phyloP scores from a whole-genome alignment of 805 yeast genomes.

The Nakazawaea pomicola region DNA sequence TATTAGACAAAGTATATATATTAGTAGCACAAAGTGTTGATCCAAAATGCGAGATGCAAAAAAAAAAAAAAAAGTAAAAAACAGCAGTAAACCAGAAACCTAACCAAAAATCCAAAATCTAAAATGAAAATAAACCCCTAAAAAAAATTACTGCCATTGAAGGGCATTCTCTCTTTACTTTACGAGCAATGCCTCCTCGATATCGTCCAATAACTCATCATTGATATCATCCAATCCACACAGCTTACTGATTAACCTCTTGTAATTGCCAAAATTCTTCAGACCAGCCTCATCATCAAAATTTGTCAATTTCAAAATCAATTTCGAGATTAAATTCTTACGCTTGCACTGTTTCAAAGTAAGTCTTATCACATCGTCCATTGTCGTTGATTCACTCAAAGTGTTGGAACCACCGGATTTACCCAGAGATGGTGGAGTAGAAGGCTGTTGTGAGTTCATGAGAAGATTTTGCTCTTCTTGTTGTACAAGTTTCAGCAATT shows the following conservation, averaged over 20 bases:
- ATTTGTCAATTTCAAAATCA: slow-evolving; percentile 3
- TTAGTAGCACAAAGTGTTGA: too few relatives aligned
- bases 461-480: slow-evolving; percentile 35
- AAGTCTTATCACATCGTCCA: slow-evolving; percentile 1
- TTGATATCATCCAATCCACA: slow-evolving; percentile 83
- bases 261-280: slow-evolving; percentile 44
- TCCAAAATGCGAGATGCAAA: too few relatives aligned
- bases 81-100: too few relatives aligned
- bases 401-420: too few relatives aligned
- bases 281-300: not conserved
- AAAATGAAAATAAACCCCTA: not conserved
- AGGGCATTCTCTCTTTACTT: slow-evolving; percentile 3
- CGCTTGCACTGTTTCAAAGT: slow-evolving; percentile 11
- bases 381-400: not conserved
- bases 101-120: not conserved
- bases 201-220: slow-evolving; percentile 73
- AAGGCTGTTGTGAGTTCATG: not conserved
- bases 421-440: too few relatives aligned
- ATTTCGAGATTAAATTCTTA: slow-evolving; percentile 8
- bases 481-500: slow-evolving; percentile 53
- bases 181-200: slow-evolving; percentile 39
- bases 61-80: too few relatives aligned
- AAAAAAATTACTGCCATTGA: not conserved
- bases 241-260: slow-evolving; percentile 68
- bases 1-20: too few relatives aligned